Conservation (phyloP, 495 filamentous ascomycete species). For the Elaphomyces granulatus region DNA sequence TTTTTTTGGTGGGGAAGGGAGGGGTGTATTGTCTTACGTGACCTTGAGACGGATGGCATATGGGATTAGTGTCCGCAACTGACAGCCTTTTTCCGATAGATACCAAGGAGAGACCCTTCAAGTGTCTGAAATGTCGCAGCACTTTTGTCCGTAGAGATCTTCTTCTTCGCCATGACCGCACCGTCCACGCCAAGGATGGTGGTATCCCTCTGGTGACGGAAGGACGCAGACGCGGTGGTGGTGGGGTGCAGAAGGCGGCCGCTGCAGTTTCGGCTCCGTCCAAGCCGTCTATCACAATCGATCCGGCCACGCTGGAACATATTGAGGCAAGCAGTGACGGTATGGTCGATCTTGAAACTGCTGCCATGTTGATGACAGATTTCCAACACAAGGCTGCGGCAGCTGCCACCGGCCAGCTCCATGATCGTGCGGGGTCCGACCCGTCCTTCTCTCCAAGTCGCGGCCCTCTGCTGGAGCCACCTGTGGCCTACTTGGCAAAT, state of each 20-base stretch:
- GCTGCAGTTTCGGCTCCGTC: conserved; percentile 52
- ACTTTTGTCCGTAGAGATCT: conserved; percentile 97
- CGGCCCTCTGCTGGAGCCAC: conserved; percentile 51
- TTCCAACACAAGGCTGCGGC: conserved; percentile 93
- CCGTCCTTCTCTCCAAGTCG: conserved; percentile 59
- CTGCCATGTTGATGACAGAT: conserved; percentile 97
- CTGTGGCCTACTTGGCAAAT: conserved; percentile 58
- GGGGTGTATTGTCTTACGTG: too few relatives aligned
- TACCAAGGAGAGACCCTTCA: conserved; percentile 98
- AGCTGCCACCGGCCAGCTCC: conserved; percentile 58
- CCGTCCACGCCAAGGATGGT: conserved; percentile 97
- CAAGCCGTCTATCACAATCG: conserved; percentile 72
- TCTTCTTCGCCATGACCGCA: conserved; percentile 91
- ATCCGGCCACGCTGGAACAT: conserved; percentile 82
- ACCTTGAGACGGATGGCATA: too few relatives aligned
- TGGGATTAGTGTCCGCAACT: too few relatives aligned
- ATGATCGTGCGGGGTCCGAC: conserved; percentile 54
- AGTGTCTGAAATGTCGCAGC: conserved; percentile 94
- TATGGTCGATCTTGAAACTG: conserved; percentile 94
- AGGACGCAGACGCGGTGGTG: conserved; percentile 69
- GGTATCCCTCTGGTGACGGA: conserved; percentile 91
- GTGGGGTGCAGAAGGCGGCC: conserved; percentile 43
- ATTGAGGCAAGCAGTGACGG: conserved; percentile 89
- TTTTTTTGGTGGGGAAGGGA: conserved; percentile 10
- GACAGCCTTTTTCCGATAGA: conserved; percentile 39